phyloP scores from a whole-genome alignment of 2,329 filamentous ascomycete genomes.

The Fusarium tupiense region DNA sequence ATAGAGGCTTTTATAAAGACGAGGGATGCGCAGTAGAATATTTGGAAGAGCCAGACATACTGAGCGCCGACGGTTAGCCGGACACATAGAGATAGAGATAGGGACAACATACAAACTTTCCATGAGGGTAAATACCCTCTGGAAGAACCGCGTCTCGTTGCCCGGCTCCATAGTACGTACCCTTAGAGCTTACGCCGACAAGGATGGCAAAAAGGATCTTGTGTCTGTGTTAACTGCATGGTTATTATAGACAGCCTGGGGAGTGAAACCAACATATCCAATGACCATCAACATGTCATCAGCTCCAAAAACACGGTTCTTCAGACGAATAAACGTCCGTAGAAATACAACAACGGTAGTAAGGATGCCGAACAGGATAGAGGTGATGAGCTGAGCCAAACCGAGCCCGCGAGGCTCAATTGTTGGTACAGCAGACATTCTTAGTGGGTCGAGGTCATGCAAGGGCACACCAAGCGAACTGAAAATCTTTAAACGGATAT shows the following conservation, averaged over 20 bases:
- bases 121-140: not conserved
- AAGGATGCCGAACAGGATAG: not conserved
- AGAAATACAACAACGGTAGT: not conserved
- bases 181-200: not conserved
- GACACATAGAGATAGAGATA: not conserved
- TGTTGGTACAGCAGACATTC: not conserved
- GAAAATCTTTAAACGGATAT: not conserved
- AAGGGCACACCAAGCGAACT: not conserved
- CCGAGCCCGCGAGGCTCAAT: not conserved
- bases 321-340: not conserved
- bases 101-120: not conserved
- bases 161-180: not conserved
- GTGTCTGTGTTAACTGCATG: not conserved
- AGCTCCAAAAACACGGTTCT: not conserved
- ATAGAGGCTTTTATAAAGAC: conserved; percentile 1
- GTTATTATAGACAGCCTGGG: rapidly evolving
- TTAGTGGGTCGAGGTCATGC: not conserved
- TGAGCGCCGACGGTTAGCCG: not conserved
- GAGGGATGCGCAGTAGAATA: not conserved
- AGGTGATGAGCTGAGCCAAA: not conserved
- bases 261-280: not conserved
- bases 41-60: not conserved
- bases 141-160: not conserved
- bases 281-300: not conserved
- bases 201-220: not conserved